These are phyloP conservation scores for Pelargonium fulgidum DNA, from an alignment of 441 rosid genomes.

Conservation along the genomic window DNA sequence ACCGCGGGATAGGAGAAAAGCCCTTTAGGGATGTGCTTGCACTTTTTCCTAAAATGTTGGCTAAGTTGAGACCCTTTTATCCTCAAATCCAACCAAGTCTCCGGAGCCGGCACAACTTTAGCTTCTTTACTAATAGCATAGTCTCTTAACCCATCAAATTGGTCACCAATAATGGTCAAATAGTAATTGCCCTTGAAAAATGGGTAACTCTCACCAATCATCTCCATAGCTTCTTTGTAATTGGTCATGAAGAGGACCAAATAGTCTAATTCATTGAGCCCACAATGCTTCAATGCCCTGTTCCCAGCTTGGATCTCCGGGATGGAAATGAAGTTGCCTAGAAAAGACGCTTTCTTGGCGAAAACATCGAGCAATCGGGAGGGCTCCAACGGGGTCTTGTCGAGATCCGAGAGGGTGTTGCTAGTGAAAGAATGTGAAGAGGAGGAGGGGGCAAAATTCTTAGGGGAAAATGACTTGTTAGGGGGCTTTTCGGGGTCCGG, in stretches of 20 bases:
- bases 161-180: slow-evolving; percentile 43
- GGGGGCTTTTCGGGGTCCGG: slow-evolving; percentile 41
- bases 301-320: slow-evolving; percentile 67
- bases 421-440: slow-evolving; percentile 36
- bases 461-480: slow-evolving; percentile 31
- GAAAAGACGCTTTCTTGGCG: slow-evolving; percentile 54
- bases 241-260: slow-evolving; percentile 62
- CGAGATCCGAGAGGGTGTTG: slow-evolving; percentile 49
- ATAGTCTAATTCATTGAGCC: slow-evolving; percentile 46
- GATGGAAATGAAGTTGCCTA: slow-evolving; percentile 60
- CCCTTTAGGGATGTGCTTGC: slow-evolving; percentile 60
- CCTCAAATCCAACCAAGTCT: slow-evolving; percentile 63
- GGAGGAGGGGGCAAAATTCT: slow-evolving; percentile 8
- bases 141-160: slow-evolving; percentile 40
- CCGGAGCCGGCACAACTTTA: slow-evolving; percentile 50
- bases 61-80: slow-evolving; percentile 69
- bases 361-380: slow-evolving; percentile 62
- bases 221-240: slow-evolving; percentile 61
- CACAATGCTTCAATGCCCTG: slow-evolving; percentile 54
- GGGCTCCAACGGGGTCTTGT: slow-evolving; percentile 47
- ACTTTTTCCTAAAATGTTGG: slow-evolving; percentile 60
- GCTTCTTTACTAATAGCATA: slow-evolving; percentile 56
- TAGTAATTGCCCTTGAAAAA: slow-evolving; percentile 63
- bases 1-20: slow-evolving; percentile 55
- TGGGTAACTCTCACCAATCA: slow-evolving; percentile 72